Base-by-base conservation (phyloP, 371 early-diverging fungal species). In the Lichtheimia corymbifera region DNA sequence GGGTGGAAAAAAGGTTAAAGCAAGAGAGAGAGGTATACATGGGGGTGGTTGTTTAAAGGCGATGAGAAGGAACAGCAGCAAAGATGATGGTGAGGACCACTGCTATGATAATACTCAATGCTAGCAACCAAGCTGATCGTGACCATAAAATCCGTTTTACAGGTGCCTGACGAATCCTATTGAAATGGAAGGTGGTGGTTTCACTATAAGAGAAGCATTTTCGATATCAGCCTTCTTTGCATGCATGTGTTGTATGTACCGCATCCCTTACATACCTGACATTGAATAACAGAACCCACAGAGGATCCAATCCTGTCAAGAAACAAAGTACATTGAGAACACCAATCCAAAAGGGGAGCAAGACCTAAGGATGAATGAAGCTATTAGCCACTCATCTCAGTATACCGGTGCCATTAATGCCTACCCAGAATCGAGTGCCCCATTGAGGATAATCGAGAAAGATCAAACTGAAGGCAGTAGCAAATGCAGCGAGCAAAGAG, bases 371-470 rank as follows among this genome's bases (percentile, higher is more conserved):
- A 49, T 20, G 2, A 42, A 15, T n/a, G 14, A 58, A 47, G 27
- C 15, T 13, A 55, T 2, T 50, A n/a, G 27, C 42, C 22, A 49
- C 28, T 4, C 11, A 47, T 17, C 17, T n/a, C 6, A 0, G 22
- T 5, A 45, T 6, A 41, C 14, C 17, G n/a, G 15, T 22, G 14
- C n/a, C 27, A 9, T 24, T 5, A 17, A 57, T 65, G 57, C 50
- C 22, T 82, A 86, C 85, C 83, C 83, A 83, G 18, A 79, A 77
- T 6, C 88, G 76, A 35, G 64, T 22, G 6, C 78, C 74, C 65
- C 81, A 78, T 47, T 77, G 83, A 50, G 74, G 74, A 55, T 75
- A 74, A 18, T 80, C 81, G 55, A 87, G 68, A 61, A 88, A 85
- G 52, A 88, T 85, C 28, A 87, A 65, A 57, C 77, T 69, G 27